These are phyloP conservation scores for Dioszegia crocea DNA, from an alignment of 768 basidiomycete species.

Conservation along the genomic window DNA sequence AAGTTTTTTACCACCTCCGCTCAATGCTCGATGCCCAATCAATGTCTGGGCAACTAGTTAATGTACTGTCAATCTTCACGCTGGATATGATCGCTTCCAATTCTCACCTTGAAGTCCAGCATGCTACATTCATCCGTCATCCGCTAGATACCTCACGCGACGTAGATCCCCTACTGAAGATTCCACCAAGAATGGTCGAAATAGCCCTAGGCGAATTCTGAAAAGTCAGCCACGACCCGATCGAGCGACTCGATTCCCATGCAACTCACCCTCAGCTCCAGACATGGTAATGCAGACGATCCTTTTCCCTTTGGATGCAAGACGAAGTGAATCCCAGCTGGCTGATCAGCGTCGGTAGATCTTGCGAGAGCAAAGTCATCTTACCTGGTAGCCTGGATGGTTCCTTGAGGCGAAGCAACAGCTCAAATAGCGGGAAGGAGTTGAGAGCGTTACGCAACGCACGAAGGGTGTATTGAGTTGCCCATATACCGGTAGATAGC, in stretches of 20 bases:
- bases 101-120: no score
- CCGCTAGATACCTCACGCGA: no score
- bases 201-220: constrained; percentile 2
- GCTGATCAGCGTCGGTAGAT: background rate
- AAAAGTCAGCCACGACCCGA: background rate
- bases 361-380: constrained; percentile 1
- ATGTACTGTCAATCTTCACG: no score
- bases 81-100: no score
- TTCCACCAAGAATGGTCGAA: no score
- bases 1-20: background rate
- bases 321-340: constrained; percentile 1
- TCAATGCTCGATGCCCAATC: no score
- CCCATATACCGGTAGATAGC: background rate
- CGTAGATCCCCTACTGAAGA: no score
- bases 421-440: constrained; percentile 83
- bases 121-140: no score
- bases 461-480: background rate
- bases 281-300: background rate
- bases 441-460: constrained; percentile 70
- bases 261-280: constrained; percentile 2
- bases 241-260: background rate
- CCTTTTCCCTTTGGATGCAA: background rate
- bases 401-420: constrained; percentile 80
- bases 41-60: no score
- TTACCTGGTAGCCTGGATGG: constrained; percentile 74